Conservation (phyloP, 345 rosid species). For the Physaria fendleri region DNA sequence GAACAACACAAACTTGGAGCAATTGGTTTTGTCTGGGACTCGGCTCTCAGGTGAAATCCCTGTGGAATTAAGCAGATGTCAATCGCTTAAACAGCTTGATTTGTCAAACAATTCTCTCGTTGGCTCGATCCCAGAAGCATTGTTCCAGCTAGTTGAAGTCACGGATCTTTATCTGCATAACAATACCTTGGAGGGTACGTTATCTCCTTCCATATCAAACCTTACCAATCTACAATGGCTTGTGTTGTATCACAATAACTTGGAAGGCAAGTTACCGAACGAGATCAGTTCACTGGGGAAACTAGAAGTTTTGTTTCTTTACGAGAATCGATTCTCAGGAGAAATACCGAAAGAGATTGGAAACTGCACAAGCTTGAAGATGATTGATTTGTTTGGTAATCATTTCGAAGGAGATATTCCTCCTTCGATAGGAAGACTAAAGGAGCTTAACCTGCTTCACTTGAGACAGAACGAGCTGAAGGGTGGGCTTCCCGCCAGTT, state of each 20-base stretch:
- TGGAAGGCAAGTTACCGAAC: constrained; percentile 57
- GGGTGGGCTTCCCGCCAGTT: constrained; percentile 57
- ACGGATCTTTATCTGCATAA: constrained; percentile 79
- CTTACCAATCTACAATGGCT: constrained; percentile 61
- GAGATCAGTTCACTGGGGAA: constrained; percentile 52
- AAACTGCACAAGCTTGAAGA: constrained; percentile 65
- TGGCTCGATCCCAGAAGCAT: constrained; percentile 57
- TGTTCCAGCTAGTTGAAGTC: constrained; percentile 45
- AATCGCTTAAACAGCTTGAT: constrained; percentile 61
- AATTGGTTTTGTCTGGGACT: constrained; percentile 43
- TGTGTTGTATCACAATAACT: constrained; percentile 68
- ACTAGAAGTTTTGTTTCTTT: constrained; percentile 60
- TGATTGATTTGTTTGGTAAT: constrained; percentile 78
- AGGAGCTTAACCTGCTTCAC: constrained; percentile 56
- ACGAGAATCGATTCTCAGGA: constrained; percentile 66
- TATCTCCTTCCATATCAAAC: constrained; percentile 58
- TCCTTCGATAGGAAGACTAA: constrained; percentile 45
- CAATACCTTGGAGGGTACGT: constrained; percentile 69
- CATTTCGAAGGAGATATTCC: constrained; percentile 70
- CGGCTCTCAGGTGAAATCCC: constrained; percentile 74
- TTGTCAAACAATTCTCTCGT: constrained; percentile 65
- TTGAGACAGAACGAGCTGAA: constrained; percentile 70
- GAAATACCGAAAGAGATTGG: constrained; percentile 78
- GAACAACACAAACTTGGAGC: constrained; percentile 45
- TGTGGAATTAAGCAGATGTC: constrained; percentile 45